Evolutionary conservation across 208 protist genomes (phyloP).

Genomic region (Herpetomonas muscarum): DNA sequence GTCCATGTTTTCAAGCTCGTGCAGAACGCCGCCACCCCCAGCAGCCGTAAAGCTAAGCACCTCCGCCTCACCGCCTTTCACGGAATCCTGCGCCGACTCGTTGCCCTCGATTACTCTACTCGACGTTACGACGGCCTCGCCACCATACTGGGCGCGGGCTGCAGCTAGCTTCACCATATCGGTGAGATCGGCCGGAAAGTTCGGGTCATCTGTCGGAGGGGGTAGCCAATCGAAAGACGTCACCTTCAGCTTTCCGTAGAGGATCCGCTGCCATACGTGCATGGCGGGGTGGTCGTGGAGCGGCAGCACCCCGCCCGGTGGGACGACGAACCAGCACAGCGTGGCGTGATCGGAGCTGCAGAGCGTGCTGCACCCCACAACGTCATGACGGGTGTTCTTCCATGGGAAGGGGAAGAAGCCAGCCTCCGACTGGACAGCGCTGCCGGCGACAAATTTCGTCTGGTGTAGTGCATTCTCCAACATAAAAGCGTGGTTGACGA

Average conservation of each 20-base stretch:
- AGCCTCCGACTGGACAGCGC: background rate
- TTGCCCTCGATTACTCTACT: constrained; percentile 8
- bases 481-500: constrained; percentile 25
- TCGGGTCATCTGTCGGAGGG: background rate
- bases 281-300: constrained; percentile 78
- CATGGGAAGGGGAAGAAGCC: constrained; percentile 17
- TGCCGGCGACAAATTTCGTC: constrained; percentile 2
- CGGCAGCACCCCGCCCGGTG: constrained; percentile 39
- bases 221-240: constrained; percentile 32
- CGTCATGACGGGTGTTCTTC: constrained; percentile 19
- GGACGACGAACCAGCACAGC: constrained; percentile 74
- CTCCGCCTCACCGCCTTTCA: constrained; percentile 8
- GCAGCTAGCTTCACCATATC: background rate
- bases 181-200: background rate
- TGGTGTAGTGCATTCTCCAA: constrained; percentile 41
- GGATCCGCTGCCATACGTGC: constrained; percentile 60
- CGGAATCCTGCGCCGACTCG: background rate
- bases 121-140: constrained; percentile 21
- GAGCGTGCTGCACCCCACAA: constrained; percentile 57
- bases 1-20: constrained; percentile 58
- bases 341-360: constrained; percentile 37
- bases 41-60: constrained; percentile 17
- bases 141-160: background rate
- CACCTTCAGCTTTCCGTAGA: constrained; percentile 51
- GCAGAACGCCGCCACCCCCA: constrained; percentile 39